Evolutionary conservation across 176 grass and related monocot genomes (phyloP).

Genomic region (Triticum urartu): DNA sequence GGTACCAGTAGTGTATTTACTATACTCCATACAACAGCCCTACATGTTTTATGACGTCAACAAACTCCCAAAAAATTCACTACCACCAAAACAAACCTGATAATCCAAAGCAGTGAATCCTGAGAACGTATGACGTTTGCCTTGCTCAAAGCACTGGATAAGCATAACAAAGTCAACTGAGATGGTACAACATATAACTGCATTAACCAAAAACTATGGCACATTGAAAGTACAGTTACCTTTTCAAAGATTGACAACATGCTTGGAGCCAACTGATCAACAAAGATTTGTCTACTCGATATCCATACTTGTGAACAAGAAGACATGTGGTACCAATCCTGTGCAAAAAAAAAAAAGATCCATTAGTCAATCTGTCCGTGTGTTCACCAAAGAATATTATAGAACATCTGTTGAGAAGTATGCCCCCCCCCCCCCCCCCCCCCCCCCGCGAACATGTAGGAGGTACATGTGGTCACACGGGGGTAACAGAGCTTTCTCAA

Average conservation of each 20-base stretch:
- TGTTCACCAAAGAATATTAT: background rate
- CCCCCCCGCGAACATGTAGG: background rate
- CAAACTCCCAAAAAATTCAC: background rate
- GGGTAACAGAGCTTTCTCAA: background rate
- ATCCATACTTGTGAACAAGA: constrained; percentile 76
- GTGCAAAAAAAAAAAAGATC: constrained; percentile 21
- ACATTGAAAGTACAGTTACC: constrained; percentile 43
- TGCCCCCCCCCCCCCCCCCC: background rate
- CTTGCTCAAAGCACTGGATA: constrained; percentile 68
- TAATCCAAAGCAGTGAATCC: constrained; percentile 79
- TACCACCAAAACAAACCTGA: constrained; percentile 56
- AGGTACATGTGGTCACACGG: constrained; percentile 4
- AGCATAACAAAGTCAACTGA: constrained; percentile 33
- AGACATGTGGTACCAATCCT: constrained; percentile 68
- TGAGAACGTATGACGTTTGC: constrained; percentile 62
- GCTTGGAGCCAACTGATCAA: constrained; percentile 73
- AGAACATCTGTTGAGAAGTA: background rate
- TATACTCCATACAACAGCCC: background rate
- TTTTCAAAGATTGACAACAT: constrained; percentile 63
- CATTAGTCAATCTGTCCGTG: background rate
- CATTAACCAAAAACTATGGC: constrained; percentile 10
- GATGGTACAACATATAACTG: background rate
- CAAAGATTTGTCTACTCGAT: constrained; percentile 60
- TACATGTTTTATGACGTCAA: constrained; percentile 17
- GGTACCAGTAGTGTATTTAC: background rate